Evolutionary conservation across 495 filamentous ascomycete genomes (phyloP).

Genomic region (Tuber brumale): DNA sequence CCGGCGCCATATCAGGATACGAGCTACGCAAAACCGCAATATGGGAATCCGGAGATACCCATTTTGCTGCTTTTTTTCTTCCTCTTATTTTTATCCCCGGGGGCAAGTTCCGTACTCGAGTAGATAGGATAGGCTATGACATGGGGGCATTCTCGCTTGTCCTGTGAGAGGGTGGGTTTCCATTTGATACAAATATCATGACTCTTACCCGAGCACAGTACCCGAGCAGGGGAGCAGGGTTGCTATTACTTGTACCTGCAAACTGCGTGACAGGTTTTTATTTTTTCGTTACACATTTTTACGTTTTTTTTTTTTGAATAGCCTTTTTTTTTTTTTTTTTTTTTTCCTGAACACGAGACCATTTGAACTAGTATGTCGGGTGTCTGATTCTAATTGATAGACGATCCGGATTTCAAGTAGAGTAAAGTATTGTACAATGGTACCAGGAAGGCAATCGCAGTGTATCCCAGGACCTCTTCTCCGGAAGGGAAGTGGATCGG

Average conservation of each 20-base stretch:
- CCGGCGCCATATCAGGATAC: background rate
- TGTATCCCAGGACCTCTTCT: background rate
- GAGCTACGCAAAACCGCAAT: background rate
- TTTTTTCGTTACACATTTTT: background rate
- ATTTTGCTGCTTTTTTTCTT: background rate
- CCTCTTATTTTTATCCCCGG: background rate
- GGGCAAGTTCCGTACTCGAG: background rate
- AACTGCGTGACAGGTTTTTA: background rate
- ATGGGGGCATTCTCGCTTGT: background rate
- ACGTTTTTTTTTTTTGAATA: background rate
- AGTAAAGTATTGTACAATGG: too few relatives aligned
- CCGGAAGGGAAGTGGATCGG: background rate
- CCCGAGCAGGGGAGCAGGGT: background rate
- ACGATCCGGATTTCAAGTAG: background rate
- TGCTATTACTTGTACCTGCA: background rate
- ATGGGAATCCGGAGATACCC: background rate
- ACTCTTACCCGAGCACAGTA: background rate
- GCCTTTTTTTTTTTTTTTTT: background rate
- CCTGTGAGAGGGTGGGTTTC: background rate
- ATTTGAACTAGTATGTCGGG: background rate
- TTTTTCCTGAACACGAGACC: background rate
- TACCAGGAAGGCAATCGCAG: background rate
- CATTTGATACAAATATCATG: background rate
- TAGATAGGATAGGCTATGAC: background rate
- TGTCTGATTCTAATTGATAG: background rate